Evolutionary conservation across 352 stramenopile species (phyloP), one percentile per base, ranked within the genome.

Genomic region (Phytophthora melonis): DNA sequence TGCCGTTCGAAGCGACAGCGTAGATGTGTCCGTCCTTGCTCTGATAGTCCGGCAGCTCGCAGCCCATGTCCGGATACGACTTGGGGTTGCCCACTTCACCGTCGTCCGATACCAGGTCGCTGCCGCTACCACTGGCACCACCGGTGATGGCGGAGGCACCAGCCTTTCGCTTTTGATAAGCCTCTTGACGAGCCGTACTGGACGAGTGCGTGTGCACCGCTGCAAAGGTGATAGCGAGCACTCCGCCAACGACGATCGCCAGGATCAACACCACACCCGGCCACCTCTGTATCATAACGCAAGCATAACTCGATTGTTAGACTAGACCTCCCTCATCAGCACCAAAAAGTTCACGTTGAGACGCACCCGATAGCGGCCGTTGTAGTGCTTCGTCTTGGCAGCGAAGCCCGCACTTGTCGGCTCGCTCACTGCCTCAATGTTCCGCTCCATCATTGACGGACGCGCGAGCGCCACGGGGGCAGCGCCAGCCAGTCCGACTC

Each of bases 1-100:
- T 82, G 10, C 83, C 83, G 23, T 88, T 88, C 0, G 78, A 75
- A 9, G 79, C 63, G 10, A 87, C 69, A n/a, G 74, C 82, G 25
- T 79, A 83, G 14, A 93, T 82, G 58, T 80, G 80, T 61, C 81
- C 83, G 49, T 91, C 80, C 59, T 88, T 86, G 72, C 82, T 91
- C 54, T 83, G 64, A 55, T 91, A 93, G 43, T 93, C 82, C 1
- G 86, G 86, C 6, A 86, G 74, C 56, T 85, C 67, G 50, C 84
- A 92, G 9, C 74, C 41, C 58, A 70, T 88, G n/a, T 81, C 68
- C 1, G 82, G 82, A 66, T 93, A 94, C 59, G 75, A 76, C 55
- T 94, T 91, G 3, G 86, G 88, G 68, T 94, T 94, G 18, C 86
- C 86, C 6, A 92, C 65, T 56, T 59, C 59, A 0, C 63, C 68